Evolutionary conservation across 108 stramenopile genomes (phyloP).

Genomic region (Nitzschia putrida): DNA sequence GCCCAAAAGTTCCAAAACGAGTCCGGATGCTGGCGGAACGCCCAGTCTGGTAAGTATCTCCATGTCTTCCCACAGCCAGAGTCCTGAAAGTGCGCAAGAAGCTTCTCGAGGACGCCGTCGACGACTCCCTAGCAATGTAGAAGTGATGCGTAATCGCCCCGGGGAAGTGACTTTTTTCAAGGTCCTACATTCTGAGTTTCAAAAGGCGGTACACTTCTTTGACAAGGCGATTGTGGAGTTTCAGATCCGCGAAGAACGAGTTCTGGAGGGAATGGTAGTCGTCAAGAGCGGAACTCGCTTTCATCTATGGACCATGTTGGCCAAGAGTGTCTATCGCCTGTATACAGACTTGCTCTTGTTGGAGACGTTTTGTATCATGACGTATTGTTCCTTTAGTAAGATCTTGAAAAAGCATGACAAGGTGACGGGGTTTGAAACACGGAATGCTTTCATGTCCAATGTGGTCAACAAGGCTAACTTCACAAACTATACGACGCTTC

Average conservation of each 20-base stretch:
- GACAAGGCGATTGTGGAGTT: conserved; percentile 68
- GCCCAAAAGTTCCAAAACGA: background rate
- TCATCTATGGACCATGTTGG: conserved; percentile 56
- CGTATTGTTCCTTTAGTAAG: conserved; percentile 93
- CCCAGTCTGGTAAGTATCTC: background rate
- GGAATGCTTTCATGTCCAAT: conserved; percentile 80
- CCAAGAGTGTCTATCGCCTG: conserved; percentile 79
- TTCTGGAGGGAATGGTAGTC: conserved; percentile 71
- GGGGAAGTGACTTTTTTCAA: conserved; percentile 87
- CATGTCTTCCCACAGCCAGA: too few relatives aligned
- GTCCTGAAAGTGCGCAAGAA: background rate
- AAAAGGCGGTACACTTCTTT: conserved; percentile 84
- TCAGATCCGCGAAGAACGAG: conserved; percentile 69
- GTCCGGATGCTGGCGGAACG: background rate
- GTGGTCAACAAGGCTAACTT: conserved; percentile 81
- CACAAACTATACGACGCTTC: conserved; percentile 65
- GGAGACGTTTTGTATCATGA: conserved; percentile 97
- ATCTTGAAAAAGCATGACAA: conserved; percentile 98
- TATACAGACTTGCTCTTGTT: conserved; percentile 92
- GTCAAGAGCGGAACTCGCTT: conserved; percentile 50
- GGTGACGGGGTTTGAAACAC: conserved; percentile 77
- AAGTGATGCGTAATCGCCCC: conserved; percentile 30
- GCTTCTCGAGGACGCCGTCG: background rate
- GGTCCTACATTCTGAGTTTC: conserved; percentile 78
- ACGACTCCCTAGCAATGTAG: background rate